Percentiles rank a stretch among this genome's conserved stretches.
Evolutionary conservation across 2,329 filamentous ascomycete genomes (phyloP).

Genomic region (Graphilbum sp.): DNA sequence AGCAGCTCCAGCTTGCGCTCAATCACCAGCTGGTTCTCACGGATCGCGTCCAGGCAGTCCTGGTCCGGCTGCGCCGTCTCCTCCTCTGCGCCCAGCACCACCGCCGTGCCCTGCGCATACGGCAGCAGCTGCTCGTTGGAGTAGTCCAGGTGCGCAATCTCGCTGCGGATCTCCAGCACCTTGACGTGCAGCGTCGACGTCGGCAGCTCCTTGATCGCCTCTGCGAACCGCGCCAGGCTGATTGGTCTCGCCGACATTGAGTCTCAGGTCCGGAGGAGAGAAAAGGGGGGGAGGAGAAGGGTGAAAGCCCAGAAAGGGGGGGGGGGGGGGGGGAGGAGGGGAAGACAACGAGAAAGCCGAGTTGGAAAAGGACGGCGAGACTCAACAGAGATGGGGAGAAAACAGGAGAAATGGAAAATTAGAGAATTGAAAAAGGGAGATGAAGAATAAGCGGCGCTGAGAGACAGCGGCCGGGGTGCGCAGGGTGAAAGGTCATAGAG

Average conservation of each 20-base stretch:
- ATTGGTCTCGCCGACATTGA: conserved; percentile 27
- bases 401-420: background rate
- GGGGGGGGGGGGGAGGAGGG: no score
- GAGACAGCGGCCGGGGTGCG: no score
- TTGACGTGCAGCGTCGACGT: conserved; percentile 54
- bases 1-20: conserved; percentile 51
- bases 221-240: conserved; percentile 43
- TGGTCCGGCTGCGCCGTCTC: conserved; percentile 33
- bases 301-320: no score
- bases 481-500: no score
- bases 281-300: background rate
- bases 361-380: no score
- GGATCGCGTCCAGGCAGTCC: conserved; percentile 59
- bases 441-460: background rate
- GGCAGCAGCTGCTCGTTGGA: conserved; percentile 58
- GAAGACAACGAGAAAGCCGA: no score
- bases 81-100: conserved; percentile 13
- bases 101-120: conserved; percentile 37
- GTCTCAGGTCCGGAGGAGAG: no score
- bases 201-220: conserved; percentile 50
- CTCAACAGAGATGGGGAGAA: background rate
- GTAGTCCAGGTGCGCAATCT: conserved; percentile 55
- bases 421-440: background rate
- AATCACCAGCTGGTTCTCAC: conserved; percentile 55
- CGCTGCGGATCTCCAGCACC: conserved; percentile 60